Evolutionary conservation across 257 asterid genomes (phyloP).

Genomic region (Hygrophila difformis): DNA sequence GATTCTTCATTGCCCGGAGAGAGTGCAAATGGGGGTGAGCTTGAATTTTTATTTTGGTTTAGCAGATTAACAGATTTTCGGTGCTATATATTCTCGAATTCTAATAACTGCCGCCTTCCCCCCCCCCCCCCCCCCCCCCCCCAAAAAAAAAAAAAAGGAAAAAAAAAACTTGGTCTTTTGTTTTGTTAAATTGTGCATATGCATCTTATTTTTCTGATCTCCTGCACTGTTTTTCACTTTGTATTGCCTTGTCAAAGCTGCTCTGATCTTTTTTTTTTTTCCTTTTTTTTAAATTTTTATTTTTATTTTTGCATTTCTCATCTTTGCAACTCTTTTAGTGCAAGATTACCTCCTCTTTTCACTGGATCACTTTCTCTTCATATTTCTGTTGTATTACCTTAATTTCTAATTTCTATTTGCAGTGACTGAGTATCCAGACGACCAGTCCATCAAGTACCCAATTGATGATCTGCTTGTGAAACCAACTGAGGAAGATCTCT

Average conservation of each 20-base stretch:
- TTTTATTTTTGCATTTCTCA: not conserved
- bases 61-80: no score
- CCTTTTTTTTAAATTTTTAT: no score
- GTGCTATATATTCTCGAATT: no score
- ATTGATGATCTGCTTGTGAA: slow-evolving; percentile 75
- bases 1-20: slow-evolving; percentile 14
- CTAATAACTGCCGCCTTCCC: no score
- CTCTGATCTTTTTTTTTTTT: not conserved
- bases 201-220: slow-evolving; percentile 4
- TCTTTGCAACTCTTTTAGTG: not conserved
- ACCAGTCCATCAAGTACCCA: slow-evolving; percentile 53
- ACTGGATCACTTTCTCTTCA: not conserved
- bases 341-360: not conserved
- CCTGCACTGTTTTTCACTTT: slow-evolving; percentile 6
- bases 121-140: slow-evolving; percentile 3
- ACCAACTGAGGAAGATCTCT: slow-evolving; percentile 53
- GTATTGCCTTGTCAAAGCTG: not conserved
- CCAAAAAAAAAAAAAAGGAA: no score
- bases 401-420: slow-evolving; percentile 19
- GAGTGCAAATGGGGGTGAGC: slow-evolving; percentile 31
- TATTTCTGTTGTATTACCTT: slow-evolving; percentile 8
- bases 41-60: not conserved
- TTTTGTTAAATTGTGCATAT: not conserved
- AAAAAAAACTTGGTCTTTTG: not conserved
- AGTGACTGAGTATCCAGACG: slow-evolving; percentile 40